A percentile compares a stretch with the other conserved stretches of the same genome.
These are phyloP conservation scores for Hysterium pulicare DNA, from an alignment of 2,329 filamentous ascomycete genomes.

Conservation along the genomic window DNA sequence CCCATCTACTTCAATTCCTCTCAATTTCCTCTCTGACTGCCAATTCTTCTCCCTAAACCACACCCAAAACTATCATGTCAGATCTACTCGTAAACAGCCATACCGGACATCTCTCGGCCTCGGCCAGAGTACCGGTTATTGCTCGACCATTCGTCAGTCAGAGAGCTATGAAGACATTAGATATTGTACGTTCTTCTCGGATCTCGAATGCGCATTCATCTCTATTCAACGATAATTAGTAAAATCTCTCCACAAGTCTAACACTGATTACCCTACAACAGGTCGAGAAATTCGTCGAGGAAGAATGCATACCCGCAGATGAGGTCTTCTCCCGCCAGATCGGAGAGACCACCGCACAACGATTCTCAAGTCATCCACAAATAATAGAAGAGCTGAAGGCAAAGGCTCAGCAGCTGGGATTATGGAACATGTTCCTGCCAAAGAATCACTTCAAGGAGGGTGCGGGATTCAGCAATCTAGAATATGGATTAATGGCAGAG, in stretches of 20 bases:
- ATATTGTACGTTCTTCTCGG: conserved; percentile 54
- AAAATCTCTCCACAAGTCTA: conserved; percentile 39
- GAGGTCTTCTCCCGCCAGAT: conserved; percentile 76
- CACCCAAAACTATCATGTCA: conserved; percentile 27
- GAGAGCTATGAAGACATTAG: conserved; percentile 76
- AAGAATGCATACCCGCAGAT: conserved; percentile 78
- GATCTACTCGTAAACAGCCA: conserved; percentile 34
- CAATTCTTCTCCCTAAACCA: conserved; percentile 2
- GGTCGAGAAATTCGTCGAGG: conserved; percentile 95
- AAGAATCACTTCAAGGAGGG: conserved; percentile 95
- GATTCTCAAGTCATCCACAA: conserved; percentile 75
- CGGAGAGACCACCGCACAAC: conserved; percentile 63
- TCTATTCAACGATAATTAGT: not conserved
- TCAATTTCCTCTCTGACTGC: conserved; percentile 10
- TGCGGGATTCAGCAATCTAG: conserved; percentile 89
- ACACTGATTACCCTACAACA: conserved; percentile 36
- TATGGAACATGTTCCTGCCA: conserved; percentile 99
- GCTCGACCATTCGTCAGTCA: conserved; percentile 71
- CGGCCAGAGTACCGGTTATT: conserved; percentile 56
- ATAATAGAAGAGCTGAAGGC: conserved; percentile 87
- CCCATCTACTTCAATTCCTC: conserved; percentile 15
- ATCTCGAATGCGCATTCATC: not conserved
- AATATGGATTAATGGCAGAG: conserved; percentile 98
- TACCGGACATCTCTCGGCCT: conserved; percentile 44
- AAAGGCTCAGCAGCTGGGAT: conserved; percentile 74